Evolutionary conservation across 73 alveolate genomes (phyloP).

Genomic region (Diophrys sp.): DNA sequence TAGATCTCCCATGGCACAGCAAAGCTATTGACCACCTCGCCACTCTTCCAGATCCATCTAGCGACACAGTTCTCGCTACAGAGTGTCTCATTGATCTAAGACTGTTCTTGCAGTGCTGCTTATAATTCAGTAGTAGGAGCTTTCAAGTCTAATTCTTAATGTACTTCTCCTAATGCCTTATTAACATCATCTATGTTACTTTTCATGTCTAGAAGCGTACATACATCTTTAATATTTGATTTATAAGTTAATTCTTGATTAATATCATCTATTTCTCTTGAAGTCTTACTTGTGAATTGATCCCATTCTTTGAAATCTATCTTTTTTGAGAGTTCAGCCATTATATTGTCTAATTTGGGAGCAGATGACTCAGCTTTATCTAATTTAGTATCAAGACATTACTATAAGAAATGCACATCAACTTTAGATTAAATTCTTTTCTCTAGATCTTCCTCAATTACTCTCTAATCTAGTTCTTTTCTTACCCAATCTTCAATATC

Average conservation of each 20-base stretch:
- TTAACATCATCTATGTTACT: slow-evolving; percentile 72
- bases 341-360: slow-evolving; percentile 6
- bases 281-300: slow-evolving; percentile 13
- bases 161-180: slow-evolving; percentile 40
- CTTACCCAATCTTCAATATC: neutral
- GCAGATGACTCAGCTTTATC: slow-evolving; percentile 17
- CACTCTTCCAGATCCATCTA: slow-evolving; percentile 87
- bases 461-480: slow-evolving; percentile 18
- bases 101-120: slow-evolving; percentile 71
- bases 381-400: slow-evolving; percentile 26
- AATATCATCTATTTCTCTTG: slow-evolving; percentile 22
- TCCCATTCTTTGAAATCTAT: slow-evolving; percentile 25
- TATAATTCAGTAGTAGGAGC: slow-evolving; percentile 20
- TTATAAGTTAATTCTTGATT: slow-evolving; percentile 23
- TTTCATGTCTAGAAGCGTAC: slow-evolving; percentile 60
- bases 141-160: slow-evolving; percentile 2
- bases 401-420: slow-evolving; percentile 7
- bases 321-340: slow-evolving; percentile 21
- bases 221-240: slow-evolving; percentile 63
- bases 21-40: slow-evolving; percentile 61
- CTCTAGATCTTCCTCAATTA: slow-evolving; percentile 26
- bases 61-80: slow-evolving; percentile 88
- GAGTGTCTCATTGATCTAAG: slow-evolving; percentile 79
- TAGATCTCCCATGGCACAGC: slow-evolving; percentile 87
- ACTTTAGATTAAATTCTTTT: neutral